Conservation (phyloP, 2,329 filamentous ascomycete genomes). For the Hymenoscyphus albidus region DNA sequence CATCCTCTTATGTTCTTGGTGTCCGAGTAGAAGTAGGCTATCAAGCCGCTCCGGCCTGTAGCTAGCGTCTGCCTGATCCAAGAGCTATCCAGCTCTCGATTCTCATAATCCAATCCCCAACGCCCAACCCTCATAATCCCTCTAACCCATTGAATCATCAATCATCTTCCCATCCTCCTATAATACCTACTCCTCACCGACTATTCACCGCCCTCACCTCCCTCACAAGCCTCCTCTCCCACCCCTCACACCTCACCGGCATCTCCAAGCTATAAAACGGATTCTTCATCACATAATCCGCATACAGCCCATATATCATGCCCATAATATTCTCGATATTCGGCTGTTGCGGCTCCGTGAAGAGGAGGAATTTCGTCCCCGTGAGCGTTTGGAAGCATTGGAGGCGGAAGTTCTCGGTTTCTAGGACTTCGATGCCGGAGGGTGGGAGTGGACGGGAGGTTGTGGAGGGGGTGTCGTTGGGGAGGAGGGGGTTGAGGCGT, state of each 20-base stretch:
- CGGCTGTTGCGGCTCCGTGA: constrained; percentile 71
- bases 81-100: background rate
- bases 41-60: background rate
- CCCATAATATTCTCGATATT: constrained; percentile 82
- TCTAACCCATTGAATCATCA: background rate
- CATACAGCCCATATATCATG: constrained; percentile 89
- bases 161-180: constrained; percentile 36
- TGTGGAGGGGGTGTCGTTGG: constrained; percentile 37
- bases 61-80: background rate
- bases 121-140: background rate
- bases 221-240: constrained; percentile 78
- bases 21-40: background rate
- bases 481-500: constrained; percentile 56
- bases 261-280: constrained; percentile 98
- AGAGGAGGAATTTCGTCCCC: constrained; percentile 91
- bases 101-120: background rate
- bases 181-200: constrained; percentile 27
- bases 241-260: constrained; percentile 92
- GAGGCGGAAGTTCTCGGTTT: constrained; percentile 89
- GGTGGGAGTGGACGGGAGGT: constrained; percentile 56
- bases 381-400: constrained; percentile 96
- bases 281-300: constrained; percentile 99
- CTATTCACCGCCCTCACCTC: constrained; percentile 74
- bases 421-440: constrained; percentile 85
- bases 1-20: background rate